A percentile compares a stretch with the other conserved stretches of the same genome.
phyloP scores from a whole-genome alignment of 2,329 filamentous ascomycete genomes.

The Diaporthe sp. region DNA sequence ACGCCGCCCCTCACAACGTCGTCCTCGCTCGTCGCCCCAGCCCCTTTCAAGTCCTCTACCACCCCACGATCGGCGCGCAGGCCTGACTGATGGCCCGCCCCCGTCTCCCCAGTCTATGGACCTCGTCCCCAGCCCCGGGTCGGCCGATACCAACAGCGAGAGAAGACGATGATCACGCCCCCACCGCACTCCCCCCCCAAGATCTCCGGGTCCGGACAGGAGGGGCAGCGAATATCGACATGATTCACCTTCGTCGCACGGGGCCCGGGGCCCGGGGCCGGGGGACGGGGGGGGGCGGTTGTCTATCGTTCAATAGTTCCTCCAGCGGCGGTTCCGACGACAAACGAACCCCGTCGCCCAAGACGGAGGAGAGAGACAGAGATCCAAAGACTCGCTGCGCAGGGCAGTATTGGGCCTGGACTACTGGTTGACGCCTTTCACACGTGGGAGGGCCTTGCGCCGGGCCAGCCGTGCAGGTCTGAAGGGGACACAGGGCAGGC shows the following conservation, averaged over 20 bases:
- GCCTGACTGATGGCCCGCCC: neutral
- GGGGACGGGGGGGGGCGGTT: no score
- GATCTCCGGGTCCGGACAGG: neutral
- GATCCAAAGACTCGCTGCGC: neutral
- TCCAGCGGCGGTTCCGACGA: neutral
- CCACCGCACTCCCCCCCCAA: neutral
- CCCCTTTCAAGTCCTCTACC: neutral
- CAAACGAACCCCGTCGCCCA: neutral
- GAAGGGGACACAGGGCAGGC: neutral
- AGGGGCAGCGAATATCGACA: neutral
- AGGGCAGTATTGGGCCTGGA: neutral
- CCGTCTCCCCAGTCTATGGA: neutral
- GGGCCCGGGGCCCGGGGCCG: no score
- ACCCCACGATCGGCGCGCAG: neutral
- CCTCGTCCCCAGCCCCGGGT: neutral
- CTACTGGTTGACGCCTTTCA: neutral
- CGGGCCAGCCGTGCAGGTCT: neutral
- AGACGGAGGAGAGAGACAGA: neutral
- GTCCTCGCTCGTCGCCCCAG: neutral
- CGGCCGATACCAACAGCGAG: neutral
- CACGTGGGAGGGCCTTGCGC: neutral
- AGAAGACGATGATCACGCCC: neutral
- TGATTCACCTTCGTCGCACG: neutral
- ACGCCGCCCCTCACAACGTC: neutral
- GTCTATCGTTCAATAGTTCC: no score